phyloP scores from a whole-genome alignment of 2,329 filamentous ascomycete species.

The Paecilomyces sp. region DNA sequence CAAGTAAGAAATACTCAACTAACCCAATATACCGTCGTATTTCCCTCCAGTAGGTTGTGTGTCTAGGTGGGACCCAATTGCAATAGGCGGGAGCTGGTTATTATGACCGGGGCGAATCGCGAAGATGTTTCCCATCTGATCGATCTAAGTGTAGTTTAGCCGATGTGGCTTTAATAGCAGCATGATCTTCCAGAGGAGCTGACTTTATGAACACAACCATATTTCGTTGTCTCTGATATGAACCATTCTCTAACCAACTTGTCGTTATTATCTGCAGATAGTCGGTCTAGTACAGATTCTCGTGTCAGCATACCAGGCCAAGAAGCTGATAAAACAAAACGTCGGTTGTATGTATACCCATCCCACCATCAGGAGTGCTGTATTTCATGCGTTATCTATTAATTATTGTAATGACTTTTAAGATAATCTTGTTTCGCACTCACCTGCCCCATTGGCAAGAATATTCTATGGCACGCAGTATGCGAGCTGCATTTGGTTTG shows the following conservation, averaged over 20 bases:
- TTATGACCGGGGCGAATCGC: slow-evolving; percentile 5
- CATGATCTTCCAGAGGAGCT: neutral
- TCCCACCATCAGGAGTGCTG: slow-evolving; percentile 37
- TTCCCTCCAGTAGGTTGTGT: slow-evolving; percentile 37
- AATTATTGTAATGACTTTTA: neutral
- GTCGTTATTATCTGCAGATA: slow-evolving; percentile 59
- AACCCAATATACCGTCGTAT: slow-evolving; percentile 61
- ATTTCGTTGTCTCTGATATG: slow-evolving; percentile 44
- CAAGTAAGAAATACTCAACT: neutral
- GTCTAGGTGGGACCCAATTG: slow-evolving; percentile 9
- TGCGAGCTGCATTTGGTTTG: neutral
- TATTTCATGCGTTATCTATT: neutral
- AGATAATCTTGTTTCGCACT: neutral
- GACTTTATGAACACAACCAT: slow-evolving; percentile 46
- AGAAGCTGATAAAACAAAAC: neutral
- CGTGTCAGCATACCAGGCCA: neutral
- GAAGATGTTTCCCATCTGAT: slow-evolving; percentile 45
- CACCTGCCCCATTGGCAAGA: slow-evolving; percentile 2
- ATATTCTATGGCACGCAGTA: slow-evolving; percentile 1
- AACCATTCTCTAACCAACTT: slow-evolving; percentile 63
- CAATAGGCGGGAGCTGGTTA: slow-evolving; percentile 4
- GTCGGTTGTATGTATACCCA: slow-evolving; percentile 32
- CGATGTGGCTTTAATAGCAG: neutral
- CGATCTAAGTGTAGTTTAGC: slow-evolving; percentile 28
- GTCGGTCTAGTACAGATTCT: slow-evolving; percentile 31